A percentile compares a stretch with the other conserved stretches of the same genome.
These are phyloP conservation scores for Chlorella sp. DNA, from an alignment of 139 green algal genomes.

Conservation along the genomic window DNA sequence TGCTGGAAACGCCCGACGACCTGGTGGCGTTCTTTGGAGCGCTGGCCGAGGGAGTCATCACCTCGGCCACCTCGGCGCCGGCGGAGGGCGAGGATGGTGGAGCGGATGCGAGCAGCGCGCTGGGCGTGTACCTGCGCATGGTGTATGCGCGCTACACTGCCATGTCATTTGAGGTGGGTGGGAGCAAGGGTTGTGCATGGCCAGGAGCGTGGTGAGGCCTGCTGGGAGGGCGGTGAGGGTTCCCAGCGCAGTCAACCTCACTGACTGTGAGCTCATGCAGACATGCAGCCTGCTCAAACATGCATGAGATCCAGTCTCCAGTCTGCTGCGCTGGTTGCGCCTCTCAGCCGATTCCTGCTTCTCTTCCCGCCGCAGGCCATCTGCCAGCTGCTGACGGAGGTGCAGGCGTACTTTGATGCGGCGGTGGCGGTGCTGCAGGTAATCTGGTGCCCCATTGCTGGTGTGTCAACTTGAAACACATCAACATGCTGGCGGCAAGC, in stretches of 20 bases:
- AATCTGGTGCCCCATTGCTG: too few species aligned
- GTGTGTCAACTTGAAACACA: too few species aligned
- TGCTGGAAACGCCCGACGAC: constrained; percentile 18
- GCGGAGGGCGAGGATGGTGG: background rate
- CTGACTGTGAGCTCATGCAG: too few species aligned
- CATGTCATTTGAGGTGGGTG: constrained; percentile 27
- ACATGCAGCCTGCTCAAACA: too few species aligned
- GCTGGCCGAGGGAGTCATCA: constrained; percentile 13
- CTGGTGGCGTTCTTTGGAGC: background rate
- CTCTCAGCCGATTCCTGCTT: too few species aligned
- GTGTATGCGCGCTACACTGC: constrained; percentile 7
- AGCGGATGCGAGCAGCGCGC: constrained; percentile 3
- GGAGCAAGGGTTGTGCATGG: background rate
- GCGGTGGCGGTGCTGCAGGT: constrained; percentile 1
- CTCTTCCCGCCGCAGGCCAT: constrained; percentile 3
- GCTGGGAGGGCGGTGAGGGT: too few species aligned
- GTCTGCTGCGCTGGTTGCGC: too few species aligned
- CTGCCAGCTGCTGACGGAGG: constrained; percentile 23
- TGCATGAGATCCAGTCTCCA: too few species aligned
- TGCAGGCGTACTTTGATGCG: constrained; percentile 7
- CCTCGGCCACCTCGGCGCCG: background rate
- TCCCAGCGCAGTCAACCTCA: too few species aligned
- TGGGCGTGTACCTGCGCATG: constrained; percentile 27
- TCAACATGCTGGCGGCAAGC: too few species aligned
- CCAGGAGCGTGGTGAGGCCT: too few species aligned